These are phyloP conservation scores for Penicillium brasilianum DNA, from an alignment of 2,329 filamentous ascomycete species.

Conservation along the genomic window DNA sequence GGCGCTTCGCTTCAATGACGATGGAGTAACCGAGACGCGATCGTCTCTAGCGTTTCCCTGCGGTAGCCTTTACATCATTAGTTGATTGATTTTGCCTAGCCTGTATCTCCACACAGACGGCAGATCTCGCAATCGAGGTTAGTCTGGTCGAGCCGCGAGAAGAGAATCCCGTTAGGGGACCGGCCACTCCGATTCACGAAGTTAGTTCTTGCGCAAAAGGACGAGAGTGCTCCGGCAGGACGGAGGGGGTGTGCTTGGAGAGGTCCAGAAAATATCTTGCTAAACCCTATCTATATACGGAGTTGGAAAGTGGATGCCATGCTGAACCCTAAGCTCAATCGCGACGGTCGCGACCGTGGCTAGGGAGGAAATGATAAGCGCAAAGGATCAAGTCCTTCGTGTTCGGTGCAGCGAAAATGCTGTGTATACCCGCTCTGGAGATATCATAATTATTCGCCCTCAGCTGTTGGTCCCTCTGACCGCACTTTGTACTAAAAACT, in stretches of 20 bases:
- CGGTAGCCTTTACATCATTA: not conserved
- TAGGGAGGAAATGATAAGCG: not conserved
- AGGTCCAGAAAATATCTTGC: not conserved
- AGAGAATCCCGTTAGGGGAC: not conserved
- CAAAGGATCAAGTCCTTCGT: not conserved
- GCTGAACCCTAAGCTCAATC: not conserved
- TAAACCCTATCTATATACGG: not conserved
- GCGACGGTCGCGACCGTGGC: not conserved
- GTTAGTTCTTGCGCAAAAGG: constrained; percentile 8
- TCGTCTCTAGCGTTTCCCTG: not conserved
- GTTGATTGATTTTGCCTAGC: not conserved
- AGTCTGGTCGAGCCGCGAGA: not conserved
- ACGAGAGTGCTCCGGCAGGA: constrained; percentile 14
- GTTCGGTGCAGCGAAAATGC: not conserved
- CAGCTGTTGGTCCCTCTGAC: constrained; percentile 1
- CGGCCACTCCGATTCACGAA: not conserved
- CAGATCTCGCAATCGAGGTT: not conserved
- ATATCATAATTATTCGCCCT: not conserved
- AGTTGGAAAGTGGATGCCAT: not conserved
- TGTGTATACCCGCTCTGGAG: not conserved
- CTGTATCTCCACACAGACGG: not conserved
- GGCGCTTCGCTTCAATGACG: constrained; percentile 8
- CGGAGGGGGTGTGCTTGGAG: not conserved
- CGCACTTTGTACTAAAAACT: not conserved
- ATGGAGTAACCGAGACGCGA: constrained; percentile 2